Conservation (phyloP, 2,329 filamentous ascomycete species). For the Coniochaeta hoffmannii region DNA sequence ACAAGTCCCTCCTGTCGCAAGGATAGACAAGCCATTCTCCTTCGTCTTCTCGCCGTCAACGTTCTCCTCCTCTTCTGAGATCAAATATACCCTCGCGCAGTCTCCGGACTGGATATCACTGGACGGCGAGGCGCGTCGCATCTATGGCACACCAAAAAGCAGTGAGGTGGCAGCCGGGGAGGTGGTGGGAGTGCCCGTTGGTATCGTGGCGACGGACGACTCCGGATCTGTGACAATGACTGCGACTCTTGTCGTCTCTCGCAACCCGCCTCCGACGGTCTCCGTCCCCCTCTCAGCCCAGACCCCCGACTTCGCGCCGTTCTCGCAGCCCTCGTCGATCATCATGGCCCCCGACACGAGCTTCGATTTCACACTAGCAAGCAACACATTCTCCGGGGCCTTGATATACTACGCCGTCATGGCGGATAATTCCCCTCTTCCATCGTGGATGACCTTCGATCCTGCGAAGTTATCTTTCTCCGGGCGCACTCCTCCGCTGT, state of each 20-base stretch:
- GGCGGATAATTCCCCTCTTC: constrained; percentile 70
- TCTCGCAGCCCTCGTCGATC: constrained; percentile 53
- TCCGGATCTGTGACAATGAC: constrained; percentile 56
- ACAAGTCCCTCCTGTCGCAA: constrained; percentile 73
- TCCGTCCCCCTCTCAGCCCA: constrained; percentile 50
- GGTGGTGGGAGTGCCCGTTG: constrained; percentile 53
- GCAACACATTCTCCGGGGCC: constrained; percentile 52
- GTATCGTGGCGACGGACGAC: constrained; percentile 61
- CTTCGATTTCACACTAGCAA: constrained; percentile 47
- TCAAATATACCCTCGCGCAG: constrained; percentile 59
- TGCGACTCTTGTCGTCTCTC: constrained; percentile 64
- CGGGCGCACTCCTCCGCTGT: constrained; percentile 60
- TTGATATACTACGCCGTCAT: constrained; percentile 73
- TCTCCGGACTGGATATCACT: constrained; percentile 70
- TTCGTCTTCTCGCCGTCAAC: constrained; percentile 69
- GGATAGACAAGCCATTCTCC: constrained; percentile 57
- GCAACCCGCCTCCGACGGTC: constrained; percentile 44
- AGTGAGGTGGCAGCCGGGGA: constrained; percentile 39
- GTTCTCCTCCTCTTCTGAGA: constrained; percentile 53
- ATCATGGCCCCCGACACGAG: constrained; percentile 43
- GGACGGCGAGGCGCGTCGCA: constrained; percentile 53
- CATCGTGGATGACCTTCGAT: constrained; percentile 79
- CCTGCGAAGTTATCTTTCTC: constrained; percentile 55
- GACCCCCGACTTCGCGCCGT: constrained; percentile 48
- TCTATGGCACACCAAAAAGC: constrained; percentile 63